phyloP scores from a whole-genome alignment of 2,329 filamentous ascomycete species.

The Colletotrichum sp. region DNA sequence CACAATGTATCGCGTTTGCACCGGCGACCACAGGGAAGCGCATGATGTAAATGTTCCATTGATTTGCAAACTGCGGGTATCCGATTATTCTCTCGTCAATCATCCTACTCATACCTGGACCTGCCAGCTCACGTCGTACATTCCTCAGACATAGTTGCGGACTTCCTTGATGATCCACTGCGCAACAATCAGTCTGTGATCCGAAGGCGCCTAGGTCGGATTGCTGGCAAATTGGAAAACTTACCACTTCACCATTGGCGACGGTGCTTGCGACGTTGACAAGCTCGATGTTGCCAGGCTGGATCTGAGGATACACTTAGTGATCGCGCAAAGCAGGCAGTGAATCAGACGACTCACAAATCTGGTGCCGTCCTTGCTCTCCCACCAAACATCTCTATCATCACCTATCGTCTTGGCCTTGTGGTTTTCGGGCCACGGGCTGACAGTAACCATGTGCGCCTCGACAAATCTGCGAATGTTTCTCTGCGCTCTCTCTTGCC shows the following conservation, averaged over 20 bases:
- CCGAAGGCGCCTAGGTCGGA: not conserved
- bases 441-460: slow-evolving; percentile 77
- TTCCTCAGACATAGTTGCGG: slow-evolving; percentile 43
- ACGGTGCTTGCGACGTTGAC: slow-evolving; percentile 75
- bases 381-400: slow-evolving; percentile 80
- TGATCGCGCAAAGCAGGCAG: not conserved
- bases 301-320: slow-evolving; percentile 54
- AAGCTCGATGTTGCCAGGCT: slow-evolving; percentile 82
- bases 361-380: slow-evolving; percentile 69
- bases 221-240: slow-evolving; percentile 25
- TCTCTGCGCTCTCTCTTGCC: slow-evolving; percentile 74
- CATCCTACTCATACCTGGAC: not conserved
- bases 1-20: not conserved
- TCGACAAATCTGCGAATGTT: slow-evolving; percentile 86
- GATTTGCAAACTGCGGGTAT: not conserved
- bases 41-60: not conserved
- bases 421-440: slow-evolving; percentile 73
- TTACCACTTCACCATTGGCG: slow-evolving; percentile 81
- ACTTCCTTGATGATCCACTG: slow-evolving; percentile 70
- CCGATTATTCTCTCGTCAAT: not conserved
- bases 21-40: not conserved
- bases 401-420: slow-evolving; percentile 71
- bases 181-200: slow-evolving; percentile 10
- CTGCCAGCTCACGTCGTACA: not conserved
- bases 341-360: slow-evolving; percentile 53